Conservation (phyloP, 306 rosid genomes). For the Clitoria ternatea region DNA sequence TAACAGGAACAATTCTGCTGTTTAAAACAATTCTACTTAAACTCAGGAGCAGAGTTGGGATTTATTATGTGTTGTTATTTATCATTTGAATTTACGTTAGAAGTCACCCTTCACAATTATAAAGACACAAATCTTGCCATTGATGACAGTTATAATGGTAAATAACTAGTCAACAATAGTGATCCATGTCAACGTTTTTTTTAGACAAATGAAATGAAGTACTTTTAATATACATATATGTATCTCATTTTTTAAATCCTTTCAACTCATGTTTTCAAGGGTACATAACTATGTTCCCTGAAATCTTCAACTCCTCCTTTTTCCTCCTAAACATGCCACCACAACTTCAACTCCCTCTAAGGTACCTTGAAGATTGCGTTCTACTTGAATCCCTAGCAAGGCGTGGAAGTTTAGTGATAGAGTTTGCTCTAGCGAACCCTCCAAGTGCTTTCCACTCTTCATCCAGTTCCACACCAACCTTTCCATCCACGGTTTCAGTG, state of each 20-base stretch:
- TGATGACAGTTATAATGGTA: not conserved
- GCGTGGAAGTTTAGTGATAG: slow-evolving; percentile 40
- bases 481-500: slow-evolving; percentile 22
- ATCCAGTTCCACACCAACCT: not conserved
- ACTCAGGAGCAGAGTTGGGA: too few relatives aligned
- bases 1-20: too few relatives aligned
- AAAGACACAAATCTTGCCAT: slow-evolving; percentile 20
- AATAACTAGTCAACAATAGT: not conserved
- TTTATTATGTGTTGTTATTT: too few relatives aligned
- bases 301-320: slow-evolving; percentile 11
- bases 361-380: slow-evolving; percentile 25
- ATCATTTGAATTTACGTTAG: not conserved
- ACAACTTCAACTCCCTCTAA: slow-evolving; percentile 28
- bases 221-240: too few relatives aligned
- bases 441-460: slow-evolving; percentile 46
- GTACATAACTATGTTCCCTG: not conserved
- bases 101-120: not conserved
- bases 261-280: not conserved
- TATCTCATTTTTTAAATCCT: not conserved
- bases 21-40: too few relatives aligned
- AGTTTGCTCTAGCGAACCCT: slow-evolving; percentile 46
- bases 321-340: too few relatives aligned
- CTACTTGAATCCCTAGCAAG: slow-evolving; percentile 26
- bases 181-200: not conserved
- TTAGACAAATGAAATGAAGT: too few relatives aligned